Conservation (phyloP, 1,284 basidiomycete genomes). For the Apiotrichum gracile region DNA sequence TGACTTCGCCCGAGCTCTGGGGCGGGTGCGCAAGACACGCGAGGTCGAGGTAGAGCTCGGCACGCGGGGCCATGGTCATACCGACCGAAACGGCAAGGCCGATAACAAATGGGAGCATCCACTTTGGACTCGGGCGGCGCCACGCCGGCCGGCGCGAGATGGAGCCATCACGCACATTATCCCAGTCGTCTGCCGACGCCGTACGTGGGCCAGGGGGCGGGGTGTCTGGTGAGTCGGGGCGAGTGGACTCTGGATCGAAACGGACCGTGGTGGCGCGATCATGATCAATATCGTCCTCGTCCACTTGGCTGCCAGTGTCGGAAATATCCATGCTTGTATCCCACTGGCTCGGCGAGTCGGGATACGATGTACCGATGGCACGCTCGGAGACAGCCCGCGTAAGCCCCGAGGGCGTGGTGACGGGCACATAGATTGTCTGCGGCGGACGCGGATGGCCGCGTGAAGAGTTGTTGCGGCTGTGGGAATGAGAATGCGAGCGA, state of each 20-base stretch:
- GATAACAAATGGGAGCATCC: conserved; percentile 41
- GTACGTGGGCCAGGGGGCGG: conserved; percentile 1
- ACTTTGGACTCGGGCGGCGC: conserved; percentile 34
- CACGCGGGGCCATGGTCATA: conserved; percentile 37
- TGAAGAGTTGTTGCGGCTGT: background rate
- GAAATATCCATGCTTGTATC: background rate
- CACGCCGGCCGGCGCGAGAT: conserved; percentile 30
- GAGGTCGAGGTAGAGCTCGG: conserved; percentile 42
- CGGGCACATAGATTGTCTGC: conserved; percentile 28
- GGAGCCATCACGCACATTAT: conserved; percentile 24
- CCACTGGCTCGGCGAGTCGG: background rate
- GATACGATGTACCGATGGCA: background rate
- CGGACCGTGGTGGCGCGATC: background rate
- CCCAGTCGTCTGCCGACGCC: conserved; percentile 18
- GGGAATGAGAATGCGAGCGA: background rate
- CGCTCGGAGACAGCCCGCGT: background rate
- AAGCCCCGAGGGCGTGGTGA: background rate
- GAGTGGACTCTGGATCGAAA: conserved; percentile 6
- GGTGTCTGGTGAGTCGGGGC: too few species aligned
- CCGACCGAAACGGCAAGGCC: conserved; percentile 33
- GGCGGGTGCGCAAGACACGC: conserved; percentile 46
- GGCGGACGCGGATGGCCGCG: conserved; percentile 19
- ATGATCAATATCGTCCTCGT: background rate
- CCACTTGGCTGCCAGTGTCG: background rate
- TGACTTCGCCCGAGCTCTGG: conserved; percentile 14